These are phyloP conservation scores for Aspergillus sp. DNA, from an alignment of 2,329 filamentous ascomycete species.

Conservation along the genomic window DNA sequence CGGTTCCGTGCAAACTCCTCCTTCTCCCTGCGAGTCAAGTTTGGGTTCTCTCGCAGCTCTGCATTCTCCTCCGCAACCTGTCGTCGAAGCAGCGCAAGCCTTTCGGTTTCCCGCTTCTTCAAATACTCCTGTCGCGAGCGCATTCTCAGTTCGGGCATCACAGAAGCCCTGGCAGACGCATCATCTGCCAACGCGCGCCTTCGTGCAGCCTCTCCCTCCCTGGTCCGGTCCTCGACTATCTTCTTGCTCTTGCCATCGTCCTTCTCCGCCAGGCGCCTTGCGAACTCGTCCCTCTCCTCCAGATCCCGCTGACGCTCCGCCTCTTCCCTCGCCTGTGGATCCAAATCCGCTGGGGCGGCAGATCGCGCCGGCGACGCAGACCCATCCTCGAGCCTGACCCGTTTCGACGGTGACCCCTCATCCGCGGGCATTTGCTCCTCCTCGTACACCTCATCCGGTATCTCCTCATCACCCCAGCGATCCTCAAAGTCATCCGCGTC, in stretches of 20 bases:
- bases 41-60: constrained; percentile 66
- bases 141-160: constrained; percentile 71
- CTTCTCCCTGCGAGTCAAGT: constrained; percentile 67
- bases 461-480: constrained; percentile 71
- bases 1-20: constrained; percentile 82
- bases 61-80: constrained; percentile 84
- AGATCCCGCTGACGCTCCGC: constrained; percentile 56
- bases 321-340: constrained; percentile 52
- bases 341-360: constrained; percentile 41
- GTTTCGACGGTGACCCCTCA: constrained; percentile 60
- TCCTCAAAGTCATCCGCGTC: constrained; percentile 57
- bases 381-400: constrained; percentile 56
- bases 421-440: constrained; percentile 51
- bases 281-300: constrained; percentile 68
- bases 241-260: constrained; percentile 64
- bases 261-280: constrained; percentile 63
- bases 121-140: constrained; percentile 86
- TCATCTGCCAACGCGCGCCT: constrained; percentile 58
- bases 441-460: constrained; percentile 26
- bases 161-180: constrained; percentile 55
- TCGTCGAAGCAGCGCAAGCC: constrained; percentile 73
- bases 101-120: constrained; percentile 81
- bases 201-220: constrained; percentile 50
- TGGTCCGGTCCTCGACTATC: constrained; percentile 51
- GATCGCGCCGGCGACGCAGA: constrained; percentile 22